A percentile compares a stretch with the other conserved stretches of the same genome.
Conservation (phyloP, 2,329 filamentous ascomycete species). For the Fusarium illudens region DNA sequence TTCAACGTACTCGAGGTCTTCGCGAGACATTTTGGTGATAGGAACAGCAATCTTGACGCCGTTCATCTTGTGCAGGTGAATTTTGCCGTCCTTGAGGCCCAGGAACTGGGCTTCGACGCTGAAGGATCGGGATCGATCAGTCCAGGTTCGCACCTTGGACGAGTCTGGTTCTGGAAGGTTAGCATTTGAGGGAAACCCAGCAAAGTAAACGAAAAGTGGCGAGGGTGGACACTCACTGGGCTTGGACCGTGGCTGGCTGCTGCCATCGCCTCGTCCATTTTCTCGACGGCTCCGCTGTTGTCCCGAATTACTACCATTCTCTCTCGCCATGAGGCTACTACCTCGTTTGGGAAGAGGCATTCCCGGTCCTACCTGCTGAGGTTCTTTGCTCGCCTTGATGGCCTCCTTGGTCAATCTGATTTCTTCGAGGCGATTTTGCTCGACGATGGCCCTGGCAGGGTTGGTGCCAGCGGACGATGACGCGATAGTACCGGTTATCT, state of each 20-base stretch:
- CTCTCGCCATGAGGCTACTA: conserved; percentile 77
- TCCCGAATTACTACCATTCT: conserved; percentile 71
- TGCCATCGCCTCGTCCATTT: conserved; percentile 66
- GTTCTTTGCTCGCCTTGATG: conserved; percentile 68
- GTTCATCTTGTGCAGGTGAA: conserved; percentile 97
- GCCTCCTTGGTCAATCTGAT: conserved; percentile 84
- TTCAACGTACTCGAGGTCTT: conserved; percentile 96
- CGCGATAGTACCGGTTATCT: conserved; percentile 76
- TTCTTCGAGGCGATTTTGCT: conserved; percentile 83
- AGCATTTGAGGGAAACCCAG: conserved; percentile 2
- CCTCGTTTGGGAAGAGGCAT: conserved; percentile 79
- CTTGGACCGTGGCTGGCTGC: conserved; percentile 66
- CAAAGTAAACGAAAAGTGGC: not conserved
- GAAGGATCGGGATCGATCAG: conserved; percentile 93
- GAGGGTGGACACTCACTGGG: conserved; percentile 67
- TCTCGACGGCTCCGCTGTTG: conserved; percentile 78
- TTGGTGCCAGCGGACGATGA: conserved; percentile 61
- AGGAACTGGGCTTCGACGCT: conserved; percentile 98
- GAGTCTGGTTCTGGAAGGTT: conserved; percentile 75
- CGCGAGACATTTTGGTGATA: conserved; percentile 91
- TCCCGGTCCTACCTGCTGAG: conserved; percentile 75
- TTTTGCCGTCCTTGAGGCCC: conserved; percentile 92
- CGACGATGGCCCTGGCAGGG: conserved; percentile 69
- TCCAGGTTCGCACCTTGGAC: conserved; percentile 88
- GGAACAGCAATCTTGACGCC: conserved; percentile 98